Evolutionary conservation across 1,284 basidiomycete species (phyloP).

Genomic region (Irpex sp.): DNA sequence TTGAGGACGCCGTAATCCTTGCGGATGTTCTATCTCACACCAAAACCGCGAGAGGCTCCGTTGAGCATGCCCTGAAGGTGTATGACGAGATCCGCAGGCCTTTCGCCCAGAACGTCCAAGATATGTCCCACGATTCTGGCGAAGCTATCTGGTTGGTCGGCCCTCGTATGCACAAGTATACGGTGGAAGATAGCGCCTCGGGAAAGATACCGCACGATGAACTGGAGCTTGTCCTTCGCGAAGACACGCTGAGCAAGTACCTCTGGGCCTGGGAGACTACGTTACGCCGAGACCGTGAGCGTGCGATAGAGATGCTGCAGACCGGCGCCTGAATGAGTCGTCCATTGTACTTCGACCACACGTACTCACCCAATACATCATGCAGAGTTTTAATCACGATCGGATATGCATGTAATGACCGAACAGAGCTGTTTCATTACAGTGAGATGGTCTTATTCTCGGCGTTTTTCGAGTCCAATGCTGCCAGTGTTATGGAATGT

Average conservation of each 20-base stretch:
- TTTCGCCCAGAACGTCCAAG: constrained; percentile 6
- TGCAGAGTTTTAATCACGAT: too few species aligned
- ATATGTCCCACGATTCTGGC: neutral
- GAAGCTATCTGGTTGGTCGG: neutral
- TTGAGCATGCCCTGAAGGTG: constrained; percentile 10
- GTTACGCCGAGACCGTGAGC: neutral
- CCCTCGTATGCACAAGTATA: neutral
- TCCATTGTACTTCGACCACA: too few species aligned
- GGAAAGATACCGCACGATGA: constrained; percentile 1
- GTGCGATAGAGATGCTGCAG: constrained; percentile 1
- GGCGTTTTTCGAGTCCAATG: too few species aligned
- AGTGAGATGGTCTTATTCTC: too few species aligned
- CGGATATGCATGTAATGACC: too few species aligned
- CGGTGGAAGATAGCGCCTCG: neutral
- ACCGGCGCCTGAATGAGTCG: neutral
- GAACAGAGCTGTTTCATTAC: too few species aligned
- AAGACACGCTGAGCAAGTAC: neutral
- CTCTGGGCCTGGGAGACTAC: neutral
- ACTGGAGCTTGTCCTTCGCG: neutral
- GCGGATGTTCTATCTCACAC: constrained; percentile 13
- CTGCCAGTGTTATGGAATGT: too few species aligned
- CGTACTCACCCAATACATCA: too few species aligned
- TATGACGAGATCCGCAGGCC: constrained; percentile 22
- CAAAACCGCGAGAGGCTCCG: neutral
- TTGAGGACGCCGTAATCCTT: constrained; percentile 13